Evolutionary conservation across 78 protist species (phyloP).

Genomic region (Polysphondylium violaceum): DNA sequence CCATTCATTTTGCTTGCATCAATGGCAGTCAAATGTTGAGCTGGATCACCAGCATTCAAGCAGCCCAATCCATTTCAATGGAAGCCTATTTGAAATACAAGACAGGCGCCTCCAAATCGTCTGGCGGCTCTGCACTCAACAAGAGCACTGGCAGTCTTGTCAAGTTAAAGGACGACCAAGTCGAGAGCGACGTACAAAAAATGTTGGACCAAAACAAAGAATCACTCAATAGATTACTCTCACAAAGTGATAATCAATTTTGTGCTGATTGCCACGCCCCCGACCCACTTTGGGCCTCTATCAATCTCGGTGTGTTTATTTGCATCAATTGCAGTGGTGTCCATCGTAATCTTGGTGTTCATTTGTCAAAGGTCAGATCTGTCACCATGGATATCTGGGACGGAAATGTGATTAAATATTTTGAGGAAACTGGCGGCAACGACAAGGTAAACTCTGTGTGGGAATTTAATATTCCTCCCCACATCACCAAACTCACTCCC

Average conservation of each 20-base stretch:
- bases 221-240: constrained; percentile 14
- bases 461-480: constrained; percentile 59
- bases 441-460: constrained; percentile 42
- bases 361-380: constrained; percentile 88
- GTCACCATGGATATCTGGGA: constrained; percentile 86
- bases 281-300: constrained; percentile 88
- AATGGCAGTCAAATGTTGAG: constrained; percentile 51
- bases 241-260: constrained; percentile 18
- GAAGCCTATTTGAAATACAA: constrained; percentile 63
- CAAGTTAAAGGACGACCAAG: constrained; percentile 44
- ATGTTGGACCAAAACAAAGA: constrained; percentile 43
- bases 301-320: constrained; percentile 85
- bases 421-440: constrained; percentile 77
- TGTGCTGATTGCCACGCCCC: constrained; percentile 83
- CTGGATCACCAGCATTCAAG: constrained; percentile 66
- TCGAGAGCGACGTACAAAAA: constrained; percentile 54
- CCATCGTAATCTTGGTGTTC: constrained; percentile 89
- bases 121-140: background rate
- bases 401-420: background rate
- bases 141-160: background rate
- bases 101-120: background rate
- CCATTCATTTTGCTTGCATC: constrained; percentile 47
- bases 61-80: constrained; percentile 74
- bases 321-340: constrained; percentile 91
- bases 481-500: constrained; percentile 8